Conservation (phyloP, 306 rosid genomes). For the Trifolium pratense region DNA sequence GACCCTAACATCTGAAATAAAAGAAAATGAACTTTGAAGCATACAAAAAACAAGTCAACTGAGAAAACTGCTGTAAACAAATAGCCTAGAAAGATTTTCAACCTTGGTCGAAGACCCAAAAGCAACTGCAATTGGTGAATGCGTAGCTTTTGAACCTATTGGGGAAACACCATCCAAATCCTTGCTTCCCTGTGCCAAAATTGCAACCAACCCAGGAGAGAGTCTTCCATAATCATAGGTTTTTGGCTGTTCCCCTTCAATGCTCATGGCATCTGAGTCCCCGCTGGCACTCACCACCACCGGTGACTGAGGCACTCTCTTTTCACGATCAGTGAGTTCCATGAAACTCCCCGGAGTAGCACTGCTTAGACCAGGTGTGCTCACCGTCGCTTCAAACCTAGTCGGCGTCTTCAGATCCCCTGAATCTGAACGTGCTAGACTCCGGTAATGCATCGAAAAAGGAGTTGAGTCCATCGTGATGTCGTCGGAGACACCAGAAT, state of each 20-base stretch:
- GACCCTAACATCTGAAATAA: background rate
- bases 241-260: slow-evolving; percentile 58
- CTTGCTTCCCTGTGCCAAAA: slow-evolving; percentile 64
- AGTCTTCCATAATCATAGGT: slow-evolving; percentile 60
- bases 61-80: background rate
- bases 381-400: slow-evolving; percentile 48
- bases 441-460: slow-evolving; percentile 91
- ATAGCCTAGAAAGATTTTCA: slow-evolving; percentile 4
- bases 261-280: slow-evolving; percentile 81
- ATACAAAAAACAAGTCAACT: background rate
- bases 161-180: slow-evolving; percentile 47
- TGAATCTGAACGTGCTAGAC: slow-evolving; percentile 78
- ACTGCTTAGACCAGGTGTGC: slow-evolving; percentile 49
- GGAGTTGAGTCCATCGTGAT: slow-evolving; percentile 90
- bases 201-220: slow-evolving; percentile 65
- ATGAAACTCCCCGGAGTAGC: slow-evolving; percentile 64
- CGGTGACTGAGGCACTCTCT: slow-evolving; percentile 41
- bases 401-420: slow-evolving; percentile 81
- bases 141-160: slow-evolving; percentile 23
- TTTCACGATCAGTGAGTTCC: slow-evolving; percentile 59
- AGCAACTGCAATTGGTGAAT: slow-evolving; percentile 34
- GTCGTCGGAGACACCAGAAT: slow-evolving; percentile 74
- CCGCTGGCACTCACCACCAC: slow-evolving; percentile 50
- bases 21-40: background rate
- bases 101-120: slow-evolving; percentile 50